These are phyloP conservation scores for Rubia yunnanensis DNA, from an alignment of 257 asterid genomes.

Conservation along the genomic window DNA sequence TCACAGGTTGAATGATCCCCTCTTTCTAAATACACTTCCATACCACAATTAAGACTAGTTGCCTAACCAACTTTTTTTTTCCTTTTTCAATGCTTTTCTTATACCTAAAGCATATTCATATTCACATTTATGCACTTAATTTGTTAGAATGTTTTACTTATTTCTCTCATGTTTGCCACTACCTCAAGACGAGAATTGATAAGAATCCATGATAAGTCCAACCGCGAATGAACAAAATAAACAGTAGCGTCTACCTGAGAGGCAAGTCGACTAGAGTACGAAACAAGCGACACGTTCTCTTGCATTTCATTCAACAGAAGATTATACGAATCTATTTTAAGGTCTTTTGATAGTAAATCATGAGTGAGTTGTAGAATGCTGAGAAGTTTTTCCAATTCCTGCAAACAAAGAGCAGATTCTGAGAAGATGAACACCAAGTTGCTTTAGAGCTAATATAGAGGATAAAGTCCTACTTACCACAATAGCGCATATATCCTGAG, in stretches of 20 bases:
- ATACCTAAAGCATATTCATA: too few species aligned
- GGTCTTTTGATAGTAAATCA: conserved; percentile 69
- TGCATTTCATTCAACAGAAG: conserved; percentile 91
- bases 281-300: conserved; percentile 90
- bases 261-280: conserved; percentile 95
- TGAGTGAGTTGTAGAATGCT: conserved; percentile 73
- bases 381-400: conserved; percentile 93
- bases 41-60: too few species aligned
- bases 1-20: too few species aligned
- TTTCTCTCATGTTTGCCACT: not conserved
- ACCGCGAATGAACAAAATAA: not conserved
- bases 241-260: conserved; percentile 52
- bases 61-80: too few species aligned
- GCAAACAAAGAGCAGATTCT: conserved; percentile 24
- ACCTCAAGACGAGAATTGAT: not conserved
- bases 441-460: not conserved
- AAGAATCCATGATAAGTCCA: not conserved
- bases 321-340: conserved; percentile 70
- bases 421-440: conserved; percentile 9
- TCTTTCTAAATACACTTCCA: too few species aligned
- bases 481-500: conserved; percentile 89
- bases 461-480: conserved; percentile 48
- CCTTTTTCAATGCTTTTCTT: too few species aligned
- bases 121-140: too few species aligned
- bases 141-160: too few species aligned